phyloP scores from a whole-genome alignment of 78 protist genomes.

The Guillardia theta region DNA sequence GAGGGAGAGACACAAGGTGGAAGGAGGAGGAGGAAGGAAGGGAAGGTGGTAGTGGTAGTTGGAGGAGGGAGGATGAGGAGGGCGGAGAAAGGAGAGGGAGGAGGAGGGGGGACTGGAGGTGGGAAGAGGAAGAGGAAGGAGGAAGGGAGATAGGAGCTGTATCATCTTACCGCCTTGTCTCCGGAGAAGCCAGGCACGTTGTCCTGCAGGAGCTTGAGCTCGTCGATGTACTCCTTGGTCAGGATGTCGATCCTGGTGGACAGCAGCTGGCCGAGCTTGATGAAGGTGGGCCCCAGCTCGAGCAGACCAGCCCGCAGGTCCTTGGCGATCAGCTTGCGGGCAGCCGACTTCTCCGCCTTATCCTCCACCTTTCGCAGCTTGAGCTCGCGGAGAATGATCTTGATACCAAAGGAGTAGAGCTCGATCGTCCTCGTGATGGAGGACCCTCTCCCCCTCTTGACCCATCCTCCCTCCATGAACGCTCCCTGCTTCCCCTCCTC shows the following conservation, averaged over 20 bases:
- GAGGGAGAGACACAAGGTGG: background rate
- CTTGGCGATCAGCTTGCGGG: background rate
- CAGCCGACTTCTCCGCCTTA: background rate
- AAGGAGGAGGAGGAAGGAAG: background rate
- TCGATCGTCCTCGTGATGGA: background rate
- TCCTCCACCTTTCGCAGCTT: background rate
- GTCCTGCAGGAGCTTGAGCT: conserved; percentile 20
- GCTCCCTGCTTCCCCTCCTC: background rate
- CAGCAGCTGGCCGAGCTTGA: conserved; percentile 47
- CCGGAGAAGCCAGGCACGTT: conserved; percentile 1
- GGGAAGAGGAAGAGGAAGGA: background rate
- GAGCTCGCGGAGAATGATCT: background rate
- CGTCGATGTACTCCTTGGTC: conserved; percentile 25
- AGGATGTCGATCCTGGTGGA: conserved; percentile 44
- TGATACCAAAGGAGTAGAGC: conserved; percentile 2
- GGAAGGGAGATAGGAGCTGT: background rate
- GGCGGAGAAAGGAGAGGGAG: background rate
- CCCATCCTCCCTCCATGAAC: conserved; percentile 14
- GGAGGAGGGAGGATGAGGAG: background rate
- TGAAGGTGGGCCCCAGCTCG: conserved; percentile 22
- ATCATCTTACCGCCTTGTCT: background rate
- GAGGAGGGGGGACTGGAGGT: background rate
- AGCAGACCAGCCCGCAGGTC: background rate
- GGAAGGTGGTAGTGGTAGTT: background rate
- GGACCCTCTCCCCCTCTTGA: background rate